Percentiles rank a stretch among this genome's conserved stretches.
Conservation (phyloP, 2,329 filamentous ascomycete species). For the Metarhizium humberi region DNA sequence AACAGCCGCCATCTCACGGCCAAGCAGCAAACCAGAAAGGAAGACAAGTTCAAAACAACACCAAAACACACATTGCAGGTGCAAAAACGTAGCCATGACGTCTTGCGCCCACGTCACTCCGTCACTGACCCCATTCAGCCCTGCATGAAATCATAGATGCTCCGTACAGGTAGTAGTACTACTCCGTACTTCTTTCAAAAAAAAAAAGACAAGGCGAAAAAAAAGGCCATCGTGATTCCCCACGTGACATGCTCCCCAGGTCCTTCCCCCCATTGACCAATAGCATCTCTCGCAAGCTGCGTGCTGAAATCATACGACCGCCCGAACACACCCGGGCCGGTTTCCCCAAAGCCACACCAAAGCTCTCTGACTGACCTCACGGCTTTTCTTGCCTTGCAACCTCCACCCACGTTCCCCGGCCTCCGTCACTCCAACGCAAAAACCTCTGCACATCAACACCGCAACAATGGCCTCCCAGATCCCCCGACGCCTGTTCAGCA, state of each 20-base stretch:
- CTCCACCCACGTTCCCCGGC: neutral
- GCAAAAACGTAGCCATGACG: neutral
- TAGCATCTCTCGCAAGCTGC: neutral
- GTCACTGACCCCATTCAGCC: too few species aligned
- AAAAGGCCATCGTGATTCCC: neutral
- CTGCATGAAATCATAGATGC: too few species aligned
- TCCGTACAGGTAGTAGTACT: too few species aligned
- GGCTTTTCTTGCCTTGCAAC: neutral
- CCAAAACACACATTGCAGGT: too few species aligned
- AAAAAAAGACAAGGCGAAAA: neutral
- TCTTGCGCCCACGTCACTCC: neutral
- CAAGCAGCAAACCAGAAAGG: too few species aligned
- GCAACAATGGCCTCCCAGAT: slow-evolving; percentile 46
- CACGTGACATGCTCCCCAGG: neutral
- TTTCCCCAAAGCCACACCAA: too few species aligned
- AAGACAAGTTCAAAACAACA: too few species aligned
- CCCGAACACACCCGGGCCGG: neutral
- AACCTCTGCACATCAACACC: slow-evolving; percentile 10
- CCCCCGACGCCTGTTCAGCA: slow-evolving; percentile 47
- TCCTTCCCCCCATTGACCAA: neutral
- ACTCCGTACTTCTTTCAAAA: neutral
- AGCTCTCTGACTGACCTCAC: neutral
- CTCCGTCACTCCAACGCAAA: slow-evolving; percentile 1
- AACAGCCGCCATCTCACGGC: too few species aligned
- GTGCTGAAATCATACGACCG: slow-evolving; percentile 1